Percentiles rank a stretch among this genome's conserved stretches.
Evolutionary conservation across 495 filamentous ascomycete species (phyloP).

Genomic region (Aspergillus leporis): DNA sequence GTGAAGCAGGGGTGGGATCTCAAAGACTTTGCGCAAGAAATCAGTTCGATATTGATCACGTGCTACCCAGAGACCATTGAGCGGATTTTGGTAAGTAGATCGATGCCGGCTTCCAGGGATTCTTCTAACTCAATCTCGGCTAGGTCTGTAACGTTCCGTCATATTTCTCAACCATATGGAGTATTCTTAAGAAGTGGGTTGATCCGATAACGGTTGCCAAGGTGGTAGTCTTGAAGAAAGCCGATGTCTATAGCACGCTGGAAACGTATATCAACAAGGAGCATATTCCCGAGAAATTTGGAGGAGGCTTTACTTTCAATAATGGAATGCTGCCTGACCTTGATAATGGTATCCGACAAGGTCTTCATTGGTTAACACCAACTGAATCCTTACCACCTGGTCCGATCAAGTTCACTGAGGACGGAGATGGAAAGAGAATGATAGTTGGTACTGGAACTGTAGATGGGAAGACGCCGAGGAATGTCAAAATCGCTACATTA

Average conservation of each 20-base stretch:
- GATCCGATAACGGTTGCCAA: slow-evolving; percentile 32
- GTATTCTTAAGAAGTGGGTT: slow-evolving; percentile 26
- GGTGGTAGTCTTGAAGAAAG: slow-evolving; percentile 18
- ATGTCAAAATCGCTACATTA: neutral
- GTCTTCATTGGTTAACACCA: slow-evolving; percentile 13
- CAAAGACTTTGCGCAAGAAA: slow-evolving; percentile 24
- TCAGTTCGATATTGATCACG: slow-evolving; percentile 30
- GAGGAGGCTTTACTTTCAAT: slow-evolving; percentile 22
- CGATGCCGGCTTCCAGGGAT: no score
- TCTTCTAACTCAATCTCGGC: no score
- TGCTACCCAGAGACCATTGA: slow-evolving; percentile 36
- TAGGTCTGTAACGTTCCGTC: slow-evolving; percentile 33
- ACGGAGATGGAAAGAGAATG: slow-evolving; percentile 11
- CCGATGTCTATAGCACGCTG: slow-evolving; percentile 22
- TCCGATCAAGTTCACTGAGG: slow-evolving; percentile 28
- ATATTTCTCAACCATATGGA: slow-evolving; percentile 30
- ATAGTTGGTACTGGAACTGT: slow-evolving; percentile 26
- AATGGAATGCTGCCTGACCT: slow-evolving; percentile 29
- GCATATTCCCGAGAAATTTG: slow-evolving; percentile 26
- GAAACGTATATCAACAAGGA: slow-evolving; percentile 22
- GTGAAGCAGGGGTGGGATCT: slow-evolving; percentile 32
- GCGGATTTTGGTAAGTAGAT: slow-evolving; percentile 26
- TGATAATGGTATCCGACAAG: slow-evolving; percentile 16
- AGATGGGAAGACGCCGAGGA: neutral
- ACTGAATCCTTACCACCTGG: slow-evolving; percentile 20